Conservation (phyloP, 106 monocot species). For the Platanthera guangdongensis region DNA sequence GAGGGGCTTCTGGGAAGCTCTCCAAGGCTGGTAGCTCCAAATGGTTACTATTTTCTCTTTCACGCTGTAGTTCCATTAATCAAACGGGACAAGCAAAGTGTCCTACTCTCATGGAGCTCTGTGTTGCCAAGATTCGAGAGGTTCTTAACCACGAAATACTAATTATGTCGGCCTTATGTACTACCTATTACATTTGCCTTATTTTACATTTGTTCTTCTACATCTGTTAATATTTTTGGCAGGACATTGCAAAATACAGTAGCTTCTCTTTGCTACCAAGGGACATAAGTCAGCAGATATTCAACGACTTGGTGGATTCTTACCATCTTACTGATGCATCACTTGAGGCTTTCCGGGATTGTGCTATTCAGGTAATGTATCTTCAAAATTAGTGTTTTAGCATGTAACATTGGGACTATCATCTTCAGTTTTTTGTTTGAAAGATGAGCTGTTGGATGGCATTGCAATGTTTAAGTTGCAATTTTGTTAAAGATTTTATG, state of each 20-base stretch:
- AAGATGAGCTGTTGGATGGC: neutral
- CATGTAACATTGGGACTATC: neutral
- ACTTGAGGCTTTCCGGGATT: conserved; percentile 81
- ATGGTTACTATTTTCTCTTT: conserved; percentile 56
- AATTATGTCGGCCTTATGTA: neutral
- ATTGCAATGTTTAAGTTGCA: neutral
- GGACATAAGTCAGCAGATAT: conserved; percentile 96
- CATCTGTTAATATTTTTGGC: conserved; percentile 11
- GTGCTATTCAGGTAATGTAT: conserved; percentile 74
- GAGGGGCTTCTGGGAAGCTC: conserved; percentile 32
- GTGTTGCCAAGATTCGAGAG: conserved; percentile 67
- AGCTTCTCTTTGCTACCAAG: conserved; percentile 87
- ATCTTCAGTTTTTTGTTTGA: neutral
- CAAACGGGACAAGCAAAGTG: conserved; percentile 29
- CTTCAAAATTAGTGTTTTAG: neutral
- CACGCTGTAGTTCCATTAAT: conserved; percentile 35
- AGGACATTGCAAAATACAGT: conserved; percentile 76
- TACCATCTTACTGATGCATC: conserved; percentile 44
- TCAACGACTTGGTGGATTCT: conserved; percentile 74
- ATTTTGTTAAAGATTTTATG: neutral
- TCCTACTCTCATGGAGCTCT: conserved; percentile 83
- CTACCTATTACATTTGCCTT: neutral
- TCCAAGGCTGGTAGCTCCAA: conserved; percentile 78
- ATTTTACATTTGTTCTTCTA: neutral
- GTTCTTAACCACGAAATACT: conserved; percentile 16